phyloP scores from a whole-genome alignment of 106 monocot genomes.

The Cymbidium sinense region DNA sequence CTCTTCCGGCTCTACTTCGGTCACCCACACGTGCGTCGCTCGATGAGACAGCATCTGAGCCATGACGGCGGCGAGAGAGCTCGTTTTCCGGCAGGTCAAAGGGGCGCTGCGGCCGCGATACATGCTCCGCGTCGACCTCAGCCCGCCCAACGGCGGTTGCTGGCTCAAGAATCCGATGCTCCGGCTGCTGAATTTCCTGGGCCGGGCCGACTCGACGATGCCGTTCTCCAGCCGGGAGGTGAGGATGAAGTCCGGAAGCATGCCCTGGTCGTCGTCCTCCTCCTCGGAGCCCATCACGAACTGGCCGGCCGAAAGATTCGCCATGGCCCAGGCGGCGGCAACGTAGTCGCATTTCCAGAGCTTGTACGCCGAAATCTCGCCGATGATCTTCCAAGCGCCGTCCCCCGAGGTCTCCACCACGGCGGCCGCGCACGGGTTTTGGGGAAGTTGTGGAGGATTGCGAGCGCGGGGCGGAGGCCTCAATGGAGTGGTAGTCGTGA shows the following conservation, averaged over 20 bases:
- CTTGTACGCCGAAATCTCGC: constrained; percentile 88
- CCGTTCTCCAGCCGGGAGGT: constrained; percentile 18
- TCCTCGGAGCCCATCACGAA: constrained; percentile 84
- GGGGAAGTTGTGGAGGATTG: constrained; percentile 38
- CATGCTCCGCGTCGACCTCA: constrained; percentile 41
- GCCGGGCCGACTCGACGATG: constrained; percentile 28
- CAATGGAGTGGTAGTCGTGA: constrained; percentile 31
- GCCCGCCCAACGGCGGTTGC: constrained; percentile 11
- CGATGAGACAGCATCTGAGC: constrained; percentile 94
- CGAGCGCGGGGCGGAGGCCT: constrained; percentile 59
- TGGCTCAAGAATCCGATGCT: constrained; percentile 69
- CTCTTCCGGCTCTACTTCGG: constrained; percentile 32
- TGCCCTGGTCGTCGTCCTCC: constrained; percentile 8
- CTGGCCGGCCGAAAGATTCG: constrained; percentile 77
- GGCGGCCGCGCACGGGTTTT: constrained; percentile 60
- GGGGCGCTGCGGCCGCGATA: constrained; percentile 78
- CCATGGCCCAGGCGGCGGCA: constrained; percentile 73
- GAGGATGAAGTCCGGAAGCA: constrained; percentile 16
- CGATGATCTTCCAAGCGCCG: constrained; percentile 67
- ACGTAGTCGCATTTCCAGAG: constrained; percentile 87
- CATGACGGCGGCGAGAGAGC: constrained; percentile 96
- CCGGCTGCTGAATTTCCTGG: constrained; percentile 81
- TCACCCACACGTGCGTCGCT: constrained; percentile 95
- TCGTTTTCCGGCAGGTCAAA: constrained; percentile 61
- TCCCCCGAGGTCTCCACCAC: constrained; percentile 55